These are phyloP conservation scores for Drechmeria coniospora DNA, from an alignment of 2,329 filamentous ascomycete species.

Conservation along the genomic window DNA sequence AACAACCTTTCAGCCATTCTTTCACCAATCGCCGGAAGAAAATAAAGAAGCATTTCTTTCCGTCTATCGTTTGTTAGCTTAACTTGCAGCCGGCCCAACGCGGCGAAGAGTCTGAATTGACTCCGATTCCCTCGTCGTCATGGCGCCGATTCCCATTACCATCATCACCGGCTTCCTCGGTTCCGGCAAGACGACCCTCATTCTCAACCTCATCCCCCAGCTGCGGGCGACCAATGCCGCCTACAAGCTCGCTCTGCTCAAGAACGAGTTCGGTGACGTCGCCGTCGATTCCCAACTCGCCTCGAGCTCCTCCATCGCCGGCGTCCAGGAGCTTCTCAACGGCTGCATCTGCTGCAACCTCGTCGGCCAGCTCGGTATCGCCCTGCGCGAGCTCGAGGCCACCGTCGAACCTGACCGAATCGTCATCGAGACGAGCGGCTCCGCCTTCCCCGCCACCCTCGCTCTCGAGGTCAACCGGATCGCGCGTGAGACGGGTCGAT, in stretches of 20 bases:
- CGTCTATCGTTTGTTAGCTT: too few relatives aligned
- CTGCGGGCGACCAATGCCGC: slow-evolving; percentile 52
- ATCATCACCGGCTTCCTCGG: slow-evolving; percentile 94
- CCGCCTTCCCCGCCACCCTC: slow-evolving; percentile 74
- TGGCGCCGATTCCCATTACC: slow-evolving; percentile 71
- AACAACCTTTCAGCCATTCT: too few relatives aligned
- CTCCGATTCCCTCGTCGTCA: slow-evolving; percentile 11
- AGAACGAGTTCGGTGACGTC: slow-evolving; percentile 95
- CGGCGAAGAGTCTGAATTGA: too few relatives aligned
- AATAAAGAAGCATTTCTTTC: too few relatives aligned
- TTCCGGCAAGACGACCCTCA: slow-evolving; percentile 89
- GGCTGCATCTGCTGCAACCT: slow-evolving; percentile 99
- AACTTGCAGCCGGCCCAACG: too few relatives aligned
- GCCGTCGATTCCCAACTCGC: slow-evolving; percentile 89
- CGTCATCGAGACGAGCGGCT: slow-evolving; percentile 84
- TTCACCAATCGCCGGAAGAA: too few relatives aligned
- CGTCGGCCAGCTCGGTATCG: slow-evolving; percentile 74
- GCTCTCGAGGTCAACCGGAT: slow-evolving; percentile 82
- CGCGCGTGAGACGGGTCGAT: slow-evolving; percentile 50
- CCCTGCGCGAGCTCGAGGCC: slow-evolving; percentile 57
- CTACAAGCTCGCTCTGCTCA: slow-evolving; percentile 87
- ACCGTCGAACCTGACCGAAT: slow-evolving; percentile 58
- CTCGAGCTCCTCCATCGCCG: slow-evolving; percentile 64
- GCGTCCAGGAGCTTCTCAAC: slow-evolving; percentile 84
- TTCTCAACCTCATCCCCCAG: slow-evolving; percentile 87